A percentile compares a stretch with the other conserved stretches of the same genome.
These are phyloP conservation scores for Debaryomyces subglobosus DNA, from an alignment of 1,139 yeast species.

Conservation along the genomic window DNA sequence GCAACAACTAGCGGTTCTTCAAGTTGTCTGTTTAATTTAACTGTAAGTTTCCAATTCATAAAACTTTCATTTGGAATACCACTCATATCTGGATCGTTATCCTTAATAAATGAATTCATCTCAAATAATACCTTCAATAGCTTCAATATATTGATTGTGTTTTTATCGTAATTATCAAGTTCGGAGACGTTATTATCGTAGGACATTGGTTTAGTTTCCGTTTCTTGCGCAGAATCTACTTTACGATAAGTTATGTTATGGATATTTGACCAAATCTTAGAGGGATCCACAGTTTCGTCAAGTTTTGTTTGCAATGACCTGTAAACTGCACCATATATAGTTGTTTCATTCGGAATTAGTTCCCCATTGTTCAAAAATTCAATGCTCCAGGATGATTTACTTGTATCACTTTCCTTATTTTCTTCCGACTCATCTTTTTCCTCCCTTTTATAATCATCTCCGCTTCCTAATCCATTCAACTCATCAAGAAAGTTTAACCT, in stretches of 20 bases:
- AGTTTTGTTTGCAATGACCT: slow-evolving; percentile 47
- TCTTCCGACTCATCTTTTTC: slow-evolving; percentile 17
- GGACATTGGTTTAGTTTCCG: slow-evolving; percentile 19
- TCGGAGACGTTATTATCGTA: slow-evolving; percentile 31
- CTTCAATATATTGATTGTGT: slow-evolving; percentile 54
- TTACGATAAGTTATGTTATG: slow-evolving; percentile 59
- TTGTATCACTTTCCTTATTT: slow-evolving; percentile 2
- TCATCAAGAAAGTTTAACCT: slow-evolving; percentile 31
- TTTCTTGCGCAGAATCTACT: slow-evolving; percentile 23
- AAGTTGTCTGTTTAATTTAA: slow-evolving; percentile 81
- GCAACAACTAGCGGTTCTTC: slow-evolving; percentile 91
- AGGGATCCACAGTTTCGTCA: slow-evolving; percentile 50
- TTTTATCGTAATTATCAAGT: slow-evolving; percentile 42
- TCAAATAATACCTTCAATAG: slow-evolving; percentile 57
- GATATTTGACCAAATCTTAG: slow-evolving; percentile 56
- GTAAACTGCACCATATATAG: slow-evolving; percentile 80
- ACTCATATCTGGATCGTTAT: slow-evolving; percentile 13
- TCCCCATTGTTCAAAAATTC: slow-evolving; percentile 69
- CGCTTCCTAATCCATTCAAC: slow-evolving; percentile 15
- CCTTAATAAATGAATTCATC: slow-evolving; percentile 47
- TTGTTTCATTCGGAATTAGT: slow-evolving; percentile 65
- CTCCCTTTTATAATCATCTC: slow-evolving; percentile 12
- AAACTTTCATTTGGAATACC: slow-evolving; percentile 51
- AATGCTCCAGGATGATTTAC: slow-evolving; percentile 28
- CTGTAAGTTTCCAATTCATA: slow-evolving; percentile 80